Evolutionary conservation across 2,329 filamentous ascomycete genomes (phyloP).

Genomic region (Xylaria multiplex): DNA sequence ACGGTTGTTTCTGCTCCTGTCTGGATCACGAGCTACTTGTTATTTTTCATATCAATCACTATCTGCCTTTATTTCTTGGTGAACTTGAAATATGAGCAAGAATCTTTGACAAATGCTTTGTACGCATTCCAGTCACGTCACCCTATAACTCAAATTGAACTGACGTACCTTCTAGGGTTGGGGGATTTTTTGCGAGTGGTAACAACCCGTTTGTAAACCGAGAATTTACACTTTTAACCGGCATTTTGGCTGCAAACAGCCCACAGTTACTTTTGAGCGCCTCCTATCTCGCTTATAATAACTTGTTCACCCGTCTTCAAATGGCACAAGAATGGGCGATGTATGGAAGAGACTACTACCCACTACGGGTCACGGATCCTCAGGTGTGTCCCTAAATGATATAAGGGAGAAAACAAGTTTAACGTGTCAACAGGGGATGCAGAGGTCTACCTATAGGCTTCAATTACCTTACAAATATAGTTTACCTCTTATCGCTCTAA

Average conservation of each 20-base stretch:
- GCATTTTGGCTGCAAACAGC: conserved; percentile 48
- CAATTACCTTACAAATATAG: conserved; percentile 55
- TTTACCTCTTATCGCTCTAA: conserved; percentile 50
- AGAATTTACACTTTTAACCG: conserved; percentile 29
- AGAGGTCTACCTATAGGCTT: conserved; percentile 53
- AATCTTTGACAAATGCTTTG: neutral
- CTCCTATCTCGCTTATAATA: conserved; percentile 55
- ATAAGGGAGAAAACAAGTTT: neutral
- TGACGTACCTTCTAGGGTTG: neutral
- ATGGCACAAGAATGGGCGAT: conserved; percentile 55
- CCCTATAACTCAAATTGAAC: neutral
- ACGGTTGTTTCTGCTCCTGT: conserved; percentile 28
- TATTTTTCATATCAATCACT: conserved; percentile 33
- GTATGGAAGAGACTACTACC: conserved; percentile 46
- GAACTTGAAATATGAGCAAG: neutral
- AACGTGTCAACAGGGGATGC: conserved; percentile 39
- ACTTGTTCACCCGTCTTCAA: conserved; percentile 55
- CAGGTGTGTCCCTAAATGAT: conserved; percentile 22
- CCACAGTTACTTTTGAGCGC: conserved; percentile 55
- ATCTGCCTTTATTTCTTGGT: conserved; percentile 23
- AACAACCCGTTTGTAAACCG: neutral
- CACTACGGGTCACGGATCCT: conserved; percentile 51
- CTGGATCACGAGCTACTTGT: conserved; percentile 38
- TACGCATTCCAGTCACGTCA: neutral
- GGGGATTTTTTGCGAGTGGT: conserved; percentile 1